These are phyloP conservation scores for Fusarium metavorans DNA, from an alignment of 2,329 filamentous ascomycete genomes.

Conservation along the genomic window DNA sequence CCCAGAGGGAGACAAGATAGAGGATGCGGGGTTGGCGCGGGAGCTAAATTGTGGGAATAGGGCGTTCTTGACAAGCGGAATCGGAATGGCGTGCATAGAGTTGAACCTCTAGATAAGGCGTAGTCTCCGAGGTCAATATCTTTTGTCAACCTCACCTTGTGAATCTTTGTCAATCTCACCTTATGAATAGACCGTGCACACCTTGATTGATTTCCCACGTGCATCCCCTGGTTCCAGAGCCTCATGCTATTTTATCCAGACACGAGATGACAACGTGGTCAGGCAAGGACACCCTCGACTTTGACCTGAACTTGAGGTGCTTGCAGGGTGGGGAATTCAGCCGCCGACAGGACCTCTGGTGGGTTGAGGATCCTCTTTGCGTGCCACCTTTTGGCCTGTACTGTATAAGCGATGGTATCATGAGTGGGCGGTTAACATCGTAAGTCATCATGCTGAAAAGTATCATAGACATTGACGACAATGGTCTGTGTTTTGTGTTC, in stretches of 20 bases:
- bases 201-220: not conserved
- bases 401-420: not conserved
- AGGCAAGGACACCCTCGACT: not conserved
- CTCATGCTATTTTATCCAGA: not conserved
- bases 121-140: not conserved
- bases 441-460: not conserved
- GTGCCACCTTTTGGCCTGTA: not conserved
- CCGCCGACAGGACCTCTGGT: not conserved
- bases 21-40: constrained; percentile 30
- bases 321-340: not conserved
- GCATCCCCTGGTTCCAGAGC: not conserved
- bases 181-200: not conserved
- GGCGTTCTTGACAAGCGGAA: constrained; percentile 39
- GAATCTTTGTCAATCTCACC: not conserved
- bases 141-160: not conserved
- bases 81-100: not conserved
- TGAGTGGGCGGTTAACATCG: not conserved
- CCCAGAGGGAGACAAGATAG: not conserved
- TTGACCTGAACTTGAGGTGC: not conserved
- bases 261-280: not conserved
- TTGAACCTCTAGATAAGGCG: not conserved
- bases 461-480: not conserved
- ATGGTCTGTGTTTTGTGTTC: not conserved
- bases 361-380: constrained; percentile 11
- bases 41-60: constrained; percentile 32